Conservation (phyloP, 306 rosid genomes). For the Dryas alaskensis region DNA sequence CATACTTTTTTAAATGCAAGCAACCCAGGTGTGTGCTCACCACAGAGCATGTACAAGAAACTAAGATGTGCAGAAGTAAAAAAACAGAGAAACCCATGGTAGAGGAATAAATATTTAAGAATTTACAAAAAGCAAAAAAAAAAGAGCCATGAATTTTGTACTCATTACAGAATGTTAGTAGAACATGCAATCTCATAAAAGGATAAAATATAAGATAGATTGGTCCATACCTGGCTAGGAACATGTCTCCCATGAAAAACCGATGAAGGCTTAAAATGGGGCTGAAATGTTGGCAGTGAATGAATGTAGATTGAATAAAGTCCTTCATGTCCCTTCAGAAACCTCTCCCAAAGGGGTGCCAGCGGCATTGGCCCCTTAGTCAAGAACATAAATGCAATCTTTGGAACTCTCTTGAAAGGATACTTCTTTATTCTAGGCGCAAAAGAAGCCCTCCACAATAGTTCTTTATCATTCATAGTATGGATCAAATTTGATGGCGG, state of each 20-base stretch:
- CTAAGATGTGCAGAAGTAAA: background rate
- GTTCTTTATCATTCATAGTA: conserved; percentile 64
- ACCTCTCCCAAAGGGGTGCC: conserved; percentile 95
- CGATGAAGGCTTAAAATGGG: conserved; percentile 57
- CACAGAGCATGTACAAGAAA: background rate
- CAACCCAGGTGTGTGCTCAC: background rate
- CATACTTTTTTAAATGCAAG: background rate
- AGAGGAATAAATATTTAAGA: background rate
- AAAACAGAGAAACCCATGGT: background rate
- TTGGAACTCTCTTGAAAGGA: conserved; percentile 77
- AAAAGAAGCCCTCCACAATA: conserved; percentile 84
- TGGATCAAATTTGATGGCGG: conserved; percentile 66
- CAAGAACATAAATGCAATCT: conserved; percentile 93
- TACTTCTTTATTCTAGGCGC: conserved; percentile 54
- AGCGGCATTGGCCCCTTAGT: conserved; percentile 91
- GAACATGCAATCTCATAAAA: background rate
- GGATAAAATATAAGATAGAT: conserved; percentile 2
- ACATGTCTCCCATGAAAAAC: conserved; percentile 69
- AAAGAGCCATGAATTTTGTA: background rate
- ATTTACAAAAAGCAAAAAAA: background rate
- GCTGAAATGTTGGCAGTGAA: conserved; percentile 67
- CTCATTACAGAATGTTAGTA: background rate
- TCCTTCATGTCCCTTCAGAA: conserved; percentile 68
- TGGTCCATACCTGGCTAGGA: conserved; percentile 79
- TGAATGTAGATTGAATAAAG: conserved; percentile 71